Percentiles rank a stretch among this genome's conserved stretches.
Evolutionary conservation across 2,329 filamentous ascomycete species (phyloP).

Genomic region (Lachnellula occidentalis): DNA sequence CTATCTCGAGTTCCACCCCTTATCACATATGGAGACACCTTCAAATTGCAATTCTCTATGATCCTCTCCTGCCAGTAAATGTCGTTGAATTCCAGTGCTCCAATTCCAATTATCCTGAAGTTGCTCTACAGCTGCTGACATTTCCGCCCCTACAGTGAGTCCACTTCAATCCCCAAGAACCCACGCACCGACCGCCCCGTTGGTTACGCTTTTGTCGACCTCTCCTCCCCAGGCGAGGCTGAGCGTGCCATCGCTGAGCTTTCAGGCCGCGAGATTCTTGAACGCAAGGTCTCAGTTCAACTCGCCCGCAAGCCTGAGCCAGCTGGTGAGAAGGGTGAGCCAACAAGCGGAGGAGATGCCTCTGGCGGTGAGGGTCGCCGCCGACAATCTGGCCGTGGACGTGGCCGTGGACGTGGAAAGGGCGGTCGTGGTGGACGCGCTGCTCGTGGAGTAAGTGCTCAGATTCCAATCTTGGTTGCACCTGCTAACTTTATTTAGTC

Average conservation of each 20-base stretch:
- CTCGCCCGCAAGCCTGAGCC: conserved; percentile 95
- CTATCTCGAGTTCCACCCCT: background rate
- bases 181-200: conserved; percentile 97
- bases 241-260: conserved; percentile 93
- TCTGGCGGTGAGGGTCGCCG: conserved; percentile 60
- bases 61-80: too few species aligned
- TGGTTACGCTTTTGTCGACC: conserved; percentile 97
- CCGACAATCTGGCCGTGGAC: conserved; percentile 57
- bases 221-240: conserved; percentile 89
- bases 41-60: too few species aligned
- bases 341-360: conserved; percentile 64
- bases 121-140: conserved; percentile 31
- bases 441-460: conserved; percentile 58
- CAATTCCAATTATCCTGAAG: too few species aligned
- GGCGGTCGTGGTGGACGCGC: conserved; percentile 59
- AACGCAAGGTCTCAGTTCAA: conserved; percentile 98
- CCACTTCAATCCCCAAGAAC: conserved; percentile 98
- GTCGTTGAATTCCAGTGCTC: too few species aligned
- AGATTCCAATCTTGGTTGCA: conserved; percentile 11
- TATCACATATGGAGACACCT: background rate
- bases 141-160: conserved; percentile 60
- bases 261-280: conserved; percentile 94
- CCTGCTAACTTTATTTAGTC: conserved; percentile 21
- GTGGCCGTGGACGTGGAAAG: conserved; percentile 61
- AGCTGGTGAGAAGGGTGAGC: conserved; percentile 68